Base-by-base conservation (phyloP, 805 yeast species). In the Sporopachydermia quercuum region DNA sequence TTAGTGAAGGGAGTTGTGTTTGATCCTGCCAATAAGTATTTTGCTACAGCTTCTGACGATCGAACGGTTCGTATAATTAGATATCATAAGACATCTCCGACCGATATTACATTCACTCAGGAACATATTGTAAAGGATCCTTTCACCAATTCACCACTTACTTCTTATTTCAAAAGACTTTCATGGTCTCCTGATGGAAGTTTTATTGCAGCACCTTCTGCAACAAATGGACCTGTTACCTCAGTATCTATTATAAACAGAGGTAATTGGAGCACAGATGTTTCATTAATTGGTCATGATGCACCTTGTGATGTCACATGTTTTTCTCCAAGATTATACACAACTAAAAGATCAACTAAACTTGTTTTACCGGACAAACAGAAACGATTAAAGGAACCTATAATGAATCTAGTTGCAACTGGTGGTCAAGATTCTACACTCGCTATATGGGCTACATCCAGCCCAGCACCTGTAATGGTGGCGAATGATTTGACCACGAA, bases 11-110 rank as follows among this genome's bases (percentile, higher is more conserved):
- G 98, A 42, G 83, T 91, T 8, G 89, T 89, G 1, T 91, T 91
- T 58, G 99, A 91, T 55, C 99, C 99, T 1, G 98, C 98, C 2
- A 86, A 86, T 57, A 91, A 91, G 60, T 91, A 85, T 57, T 91
- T 91, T 62, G 96, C 95, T 4, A 89, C 99, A 0, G 87, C 93
- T 16, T 82, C 95, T 1, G 99, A 91, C 58, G 99, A 91, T 58
- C 68, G 98, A 52, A 80, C 96, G 0, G 76, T 89, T 38, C 70
- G 94, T 43, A 74, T 91, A 18, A 83, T 89, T 54, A 67, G 96
- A 42, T 91, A 87, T 56, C 85, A 85, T 49, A 74, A 77, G 42
- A 69, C 76, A 8, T 72, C 80, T 3, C 65, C 71, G 4, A 52
- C 62, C 1, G 93, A 80, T 45, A 68, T 82, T 52, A 79, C 87